A percentile compares a stretch with the other conserved stretches of the same genome.
Evolutionary conservation across 2,329 filamentous ascomycete genomes (phyloP).

Genomic region (Gaeumannomyces sp.): DNA sequence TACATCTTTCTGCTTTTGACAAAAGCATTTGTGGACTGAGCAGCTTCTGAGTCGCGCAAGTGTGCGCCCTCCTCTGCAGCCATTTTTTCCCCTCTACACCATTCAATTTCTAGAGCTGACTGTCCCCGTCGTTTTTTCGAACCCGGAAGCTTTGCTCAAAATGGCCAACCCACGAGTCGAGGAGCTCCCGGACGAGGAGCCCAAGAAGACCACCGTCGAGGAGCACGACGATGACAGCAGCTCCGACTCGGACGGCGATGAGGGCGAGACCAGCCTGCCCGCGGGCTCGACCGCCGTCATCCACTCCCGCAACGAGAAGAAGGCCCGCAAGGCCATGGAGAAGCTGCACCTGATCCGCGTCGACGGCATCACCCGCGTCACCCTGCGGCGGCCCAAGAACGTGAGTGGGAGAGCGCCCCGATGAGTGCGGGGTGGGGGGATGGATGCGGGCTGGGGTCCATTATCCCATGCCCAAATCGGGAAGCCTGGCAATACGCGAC

Average conservation of each 20-base stretch:
- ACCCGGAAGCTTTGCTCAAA: slow-evolving; percentile 35
- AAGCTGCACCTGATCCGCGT: slow-evolving; percentile 97
- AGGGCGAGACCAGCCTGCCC: slow-evolving; percentile 57
- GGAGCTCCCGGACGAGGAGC: slow-evolving; percentile 89
- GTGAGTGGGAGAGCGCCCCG: slow-evolving; percentile 51
- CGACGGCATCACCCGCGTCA: slow-evolving; percentile 95
- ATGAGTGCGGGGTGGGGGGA: neutral
- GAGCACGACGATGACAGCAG: slow-evolving; percentile 66
- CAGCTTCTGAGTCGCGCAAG: neutral
- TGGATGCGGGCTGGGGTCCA: neutral
- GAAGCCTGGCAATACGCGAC: neutral
- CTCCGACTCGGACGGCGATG: slow-evolving; percentile 73
- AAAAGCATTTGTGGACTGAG: neutral
- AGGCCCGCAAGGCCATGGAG: slow-evolving; percentile 98
- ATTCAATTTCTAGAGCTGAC: slow-evolving; percentile 2
- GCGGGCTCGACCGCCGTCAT: slow-evolving; percentile 84
- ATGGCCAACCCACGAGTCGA: slow-evolving; percentile 99
- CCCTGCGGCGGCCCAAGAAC: slow-evolving; percentile 96
- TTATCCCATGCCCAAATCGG: neutral
- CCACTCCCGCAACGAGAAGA: slow-evolving; percentile 99
- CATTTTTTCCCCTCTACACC: neutral
- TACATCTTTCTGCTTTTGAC: neutral
- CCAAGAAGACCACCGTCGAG: slow-evolving; percentile 73
- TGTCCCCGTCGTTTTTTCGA: neutral
- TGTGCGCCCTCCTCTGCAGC: neutral